Percentiles rank a stretch among this genome's conserved stretches.
phyloP scores from a whole-genome alignment of 441 rosid genomes.

The Gossypium gossypioides region DNA sequence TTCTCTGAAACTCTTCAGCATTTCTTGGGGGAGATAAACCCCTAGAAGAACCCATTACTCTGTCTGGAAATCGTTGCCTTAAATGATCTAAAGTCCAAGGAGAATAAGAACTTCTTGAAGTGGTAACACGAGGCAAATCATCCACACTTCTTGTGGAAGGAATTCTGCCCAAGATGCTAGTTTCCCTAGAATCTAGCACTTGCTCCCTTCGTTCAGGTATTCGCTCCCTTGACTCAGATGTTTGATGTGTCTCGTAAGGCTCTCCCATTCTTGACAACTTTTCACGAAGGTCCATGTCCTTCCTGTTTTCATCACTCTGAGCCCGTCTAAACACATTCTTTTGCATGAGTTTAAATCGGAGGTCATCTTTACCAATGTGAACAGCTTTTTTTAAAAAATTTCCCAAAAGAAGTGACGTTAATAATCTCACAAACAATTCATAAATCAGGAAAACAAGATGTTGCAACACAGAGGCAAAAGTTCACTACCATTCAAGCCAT shows the following conservation, averaged over 20 bases:
- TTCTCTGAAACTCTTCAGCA: constrained; percentile 40
- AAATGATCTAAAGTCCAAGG: constrained; percentile 63
- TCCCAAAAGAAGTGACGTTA: constrained; percentile 29
- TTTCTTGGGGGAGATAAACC: constrained; percentile 49
- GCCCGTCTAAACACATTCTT: constrained; percentile 39
- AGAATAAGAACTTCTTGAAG: constrained; percentile 45
- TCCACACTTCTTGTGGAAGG: constrained; percentile 49
- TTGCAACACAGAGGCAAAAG: constrained; percentile 4
- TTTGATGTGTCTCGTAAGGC: constrained; percentile 28
- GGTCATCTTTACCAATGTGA: constrained; percentile 56
- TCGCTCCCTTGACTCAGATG: constrained; percentile 8
- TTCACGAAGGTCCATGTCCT: constrained; percentile 52
- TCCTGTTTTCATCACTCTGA: constrained; percentile 34
- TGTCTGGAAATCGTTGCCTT: constrained; percentile 58
- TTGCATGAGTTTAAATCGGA: constrained; percentile 67
- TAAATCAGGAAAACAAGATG: constrained; percentile 6
- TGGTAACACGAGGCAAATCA: constrained; percentile 36
- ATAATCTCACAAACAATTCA: constrained; percentile 23
- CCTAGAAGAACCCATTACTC: constrained; percentile 40
- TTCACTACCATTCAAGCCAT: constrained; percentile 39
- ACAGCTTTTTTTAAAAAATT: constrained; percentile 25
- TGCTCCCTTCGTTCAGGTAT: constrained; percentile 37
- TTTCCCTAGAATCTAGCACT: constrained; percentile 36
- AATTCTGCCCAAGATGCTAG: constrained; percentile 28
- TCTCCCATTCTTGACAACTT: constrained; percentile 50